A percentile compares a stretch with the other conserved stretches of the same genome.
phyloP scores from a whole-genome alignment of 768 basidiomycete genomes.

The Suillus variegatus region DNA sequence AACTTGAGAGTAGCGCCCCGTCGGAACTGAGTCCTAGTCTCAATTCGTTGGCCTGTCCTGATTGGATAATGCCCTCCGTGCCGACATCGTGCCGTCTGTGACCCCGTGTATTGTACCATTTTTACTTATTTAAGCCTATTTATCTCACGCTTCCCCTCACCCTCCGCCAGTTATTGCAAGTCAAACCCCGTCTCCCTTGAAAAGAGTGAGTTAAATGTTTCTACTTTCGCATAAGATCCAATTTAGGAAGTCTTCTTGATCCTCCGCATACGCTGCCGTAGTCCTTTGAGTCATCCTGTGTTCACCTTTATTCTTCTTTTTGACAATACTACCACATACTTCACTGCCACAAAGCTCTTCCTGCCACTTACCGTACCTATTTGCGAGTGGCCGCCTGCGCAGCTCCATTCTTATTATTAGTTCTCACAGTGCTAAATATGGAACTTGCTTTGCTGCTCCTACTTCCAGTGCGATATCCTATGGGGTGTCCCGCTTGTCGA shows the following conservation, averaged over 20 bases:
- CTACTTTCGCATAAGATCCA: background rate
- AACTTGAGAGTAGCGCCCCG: constrained; percentile 1
- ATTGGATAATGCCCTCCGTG: background rate
- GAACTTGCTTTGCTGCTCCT: constrained; percentile 3
- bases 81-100: background rate
- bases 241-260: background rate
- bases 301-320: background rate
- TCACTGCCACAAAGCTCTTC: background rate
- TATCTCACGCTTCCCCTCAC: constrained; percentile 13
- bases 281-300: background rate
- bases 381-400: constrained; percentile 6
- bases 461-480: background rate
- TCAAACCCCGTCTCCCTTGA: constrained; percentile 2
- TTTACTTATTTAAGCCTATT: background rate
- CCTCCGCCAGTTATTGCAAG: background rate
- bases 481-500: background rate
- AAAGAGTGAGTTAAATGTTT: background rate
- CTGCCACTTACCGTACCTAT: constrained; percentile 5
- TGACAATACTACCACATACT: background rate
- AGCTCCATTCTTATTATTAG: constrained; percentile 9
- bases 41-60: background rate
- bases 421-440: constrained; percentile 16
- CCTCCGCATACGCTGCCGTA: background rate
- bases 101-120: constrained; percentile 2
- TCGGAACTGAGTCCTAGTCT: constrained; percentile 19